Percentiles rank a stretch among this genome's conserved stretches.
Conservation (phyloP, 345 rosid species). For the Syzygium grande region DNA sequence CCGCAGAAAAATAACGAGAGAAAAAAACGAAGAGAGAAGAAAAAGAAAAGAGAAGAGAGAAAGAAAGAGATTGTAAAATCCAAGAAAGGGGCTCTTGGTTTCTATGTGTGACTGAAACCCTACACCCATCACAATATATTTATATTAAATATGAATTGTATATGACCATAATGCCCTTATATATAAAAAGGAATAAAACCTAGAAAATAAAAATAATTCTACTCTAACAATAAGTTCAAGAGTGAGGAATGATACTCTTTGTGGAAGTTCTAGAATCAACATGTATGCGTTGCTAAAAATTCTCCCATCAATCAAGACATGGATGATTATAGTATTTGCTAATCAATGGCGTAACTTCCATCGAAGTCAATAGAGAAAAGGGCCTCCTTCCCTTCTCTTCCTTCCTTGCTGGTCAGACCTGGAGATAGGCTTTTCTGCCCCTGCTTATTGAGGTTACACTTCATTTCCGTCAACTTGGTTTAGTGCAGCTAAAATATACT, state of each 20-base stretch:
- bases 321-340: background rate
- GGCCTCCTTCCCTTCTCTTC: background rate
- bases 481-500: background rate
- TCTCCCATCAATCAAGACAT: background rate
- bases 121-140: too few species aligned
- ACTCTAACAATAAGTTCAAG: too few species aligned
- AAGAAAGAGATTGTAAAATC: too few species aligned
- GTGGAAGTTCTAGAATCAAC: background rate
- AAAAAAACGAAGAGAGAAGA: too few species aligned
- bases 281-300: background rate
- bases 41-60: too few species aligned
- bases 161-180: too few species aligned
- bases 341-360: background rate
- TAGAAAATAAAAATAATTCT: too few species aligned
- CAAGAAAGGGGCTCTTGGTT: too few species aligned
- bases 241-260: background rate
- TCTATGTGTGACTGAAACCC: too few species aligned
- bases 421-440: background rate
- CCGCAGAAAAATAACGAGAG: too few species aligned
- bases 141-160: too few species aligned
- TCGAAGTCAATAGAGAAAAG: background rate
- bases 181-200: too few species aligned
- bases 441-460: background rate
- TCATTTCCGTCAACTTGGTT: background rate
- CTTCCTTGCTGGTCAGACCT: background rate